These are phyloP conservation scores for Suillus ampliporus DNA, from an alignment of 768 basidiomycete species.

Conservation along the genomic window DNA sequence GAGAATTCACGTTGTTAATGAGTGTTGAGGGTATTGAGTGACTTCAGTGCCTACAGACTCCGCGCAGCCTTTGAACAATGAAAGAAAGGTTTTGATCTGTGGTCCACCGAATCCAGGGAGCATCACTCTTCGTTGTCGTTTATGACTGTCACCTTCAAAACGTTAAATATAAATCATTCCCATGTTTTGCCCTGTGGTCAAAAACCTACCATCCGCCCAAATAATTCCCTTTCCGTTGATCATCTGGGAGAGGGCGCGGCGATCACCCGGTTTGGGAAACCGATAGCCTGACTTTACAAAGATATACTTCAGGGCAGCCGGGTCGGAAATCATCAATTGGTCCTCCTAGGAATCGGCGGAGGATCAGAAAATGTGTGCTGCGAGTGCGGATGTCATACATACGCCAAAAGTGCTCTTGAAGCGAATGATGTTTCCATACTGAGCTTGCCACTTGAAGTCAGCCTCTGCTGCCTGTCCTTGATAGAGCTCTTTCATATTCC, in stretches of 20 bases:
- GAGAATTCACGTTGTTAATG: neutral
- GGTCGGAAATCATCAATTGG: constrained; percentile 51
- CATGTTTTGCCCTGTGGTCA: constrained; percentile 11
- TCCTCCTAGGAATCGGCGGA: constrained; percentile 41
- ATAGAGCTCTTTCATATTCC: constrained; percentile 35
- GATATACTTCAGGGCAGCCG: constrained; percentile 48
- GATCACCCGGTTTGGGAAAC: constrained; percentile 44
- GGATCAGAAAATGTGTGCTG: constrained; percentile 13
- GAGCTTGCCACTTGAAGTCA: constrained; percentile 37
- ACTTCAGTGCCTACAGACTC: constrained; percentile 23
- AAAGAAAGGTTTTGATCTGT: constrained; percentile 55
- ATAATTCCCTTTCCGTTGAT: constrained; percentile 40
- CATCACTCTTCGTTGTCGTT: constrained; percentile 60
- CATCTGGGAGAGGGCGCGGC: constrained; percentile 22
- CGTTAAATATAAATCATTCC: neutral
- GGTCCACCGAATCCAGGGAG: constrained; percentile 62
- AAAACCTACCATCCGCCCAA: constrained; percentile 46
- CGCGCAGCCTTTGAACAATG: constrained; percentile 49
- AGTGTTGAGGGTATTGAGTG: neutral
- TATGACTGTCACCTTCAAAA: constrained; percentile 47
- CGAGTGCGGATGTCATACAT: constrained; percentile 9
- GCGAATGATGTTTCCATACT: constrained; percentile 35
- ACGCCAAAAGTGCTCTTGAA: constrained; percentile 35
- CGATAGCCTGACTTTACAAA: constrained; percentile 49
- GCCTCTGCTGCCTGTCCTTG: constrained; percentile 30